Percentiles rank a stretch among this genome's conserved stretches.
Evolutionary conservation across 805 yeast genomes (phyloP).

Genomic region (Grigorovia transvaalensis): DNA sequence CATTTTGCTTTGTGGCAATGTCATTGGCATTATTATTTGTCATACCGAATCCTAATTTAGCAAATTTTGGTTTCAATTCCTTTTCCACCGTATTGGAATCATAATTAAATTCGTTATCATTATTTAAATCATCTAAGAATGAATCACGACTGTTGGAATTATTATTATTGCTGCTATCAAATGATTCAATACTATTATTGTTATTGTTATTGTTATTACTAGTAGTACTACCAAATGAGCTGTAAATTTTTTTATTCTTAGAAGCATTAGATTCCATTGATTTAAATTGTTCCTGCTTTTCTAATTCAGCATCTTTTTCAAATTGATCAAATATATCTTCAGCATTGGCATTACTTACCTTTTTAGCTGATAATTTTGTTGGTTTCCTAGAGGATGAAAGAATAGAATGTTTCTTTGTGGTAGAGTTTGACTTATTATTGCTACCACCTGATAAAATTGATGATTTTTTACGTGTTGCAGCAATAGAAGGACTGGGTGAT

Average conservation of each 20-base stretch:
- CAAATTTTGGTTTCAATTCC: slow-evolving; percentile 52
- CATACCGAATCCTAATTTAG: slow-evolving; percentile 88
- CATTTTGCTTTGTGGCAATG: slow-evolving; percentile 33
- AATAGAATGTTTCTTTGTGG: slow-evolving; percentile 33
- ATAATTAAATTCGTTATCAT: slow-evolving; percentile 4
- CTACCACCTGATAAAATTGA: slow-evolving; percentile 19
- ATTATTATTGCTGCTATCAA: slow-evolving; percentile 4
- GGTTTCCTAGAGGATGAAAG: slow-evolving; percentile 50
- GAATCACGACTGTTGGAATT: slow-evolving; percentile 10
- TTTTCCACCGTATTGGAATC: slow-evolving; percentile 11
- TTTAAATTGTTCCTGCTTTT: slow-evolving; percentile 32
- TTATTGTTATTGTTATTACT: slow-evolving; percentile 29
- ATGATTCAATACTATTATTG: slow-evolving; percentile 7
- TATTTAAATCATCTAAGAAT: slow-evolving; percentile 10
- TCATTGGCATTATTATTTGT: slow-evolving; percentile 48
- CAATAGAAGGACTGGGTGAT: slow-evolving; percentile 1
- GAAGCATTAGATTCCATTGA: background rate
- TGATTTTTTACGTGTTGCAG: slow-evolving; percentile 1
- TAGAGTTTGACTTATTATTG: slow-evolving; percentile 18
- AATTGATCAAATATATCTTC: slow-evolving; percentile 44
- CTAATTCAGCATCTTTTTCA: slow-evolving; percentile 72
- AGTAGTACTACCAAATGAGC: slow-evolving; percentile 1
- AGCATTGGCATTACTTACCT: slow-evolving; percentile 44
- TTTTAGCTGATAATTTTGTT: slow-evolving; percentile 45
- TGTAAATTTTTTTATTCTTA: slow-evolving; percentile 1